Evolutionary conservation across 2,329 filamentous ascomycete genomes (phyloP).

Genomic region (Fusarium torulosum): DNA sequence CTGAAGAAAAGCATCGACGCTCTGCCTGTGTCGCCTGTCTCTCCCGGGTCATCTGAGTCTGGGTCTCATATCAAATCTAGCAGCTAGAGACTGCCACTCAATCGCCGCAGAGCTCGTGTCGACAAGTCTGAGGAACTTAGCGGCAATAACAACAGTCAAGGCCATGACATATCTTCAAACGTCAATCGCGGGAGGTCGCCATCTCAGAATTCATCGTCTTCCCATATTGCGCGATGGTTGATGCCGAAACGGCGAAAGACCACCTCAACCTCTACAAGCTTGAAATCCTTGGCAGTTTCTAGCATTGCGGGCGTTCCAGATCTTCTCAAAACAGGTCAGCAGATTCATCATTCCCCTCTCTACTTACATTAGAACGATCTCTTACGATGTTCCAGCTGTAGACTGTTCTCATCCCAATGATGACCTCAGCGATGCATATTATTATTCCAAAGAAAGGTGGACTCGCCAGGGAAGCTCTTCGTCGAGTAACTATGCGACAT

Average conservation of each 20-base stretch:
- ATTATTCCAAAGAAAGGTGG: constrained; percentile 47
- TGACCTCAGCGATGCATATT: constrained; percentile 51
- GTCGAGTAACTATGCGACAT: neutral
- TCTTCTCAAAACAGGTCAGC: constrained; percentile 11
- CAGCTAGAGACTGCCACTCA: constrained; percentile 33
- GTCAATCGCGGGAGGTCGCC: constrained; percentile 6
- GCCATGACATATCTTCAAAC: neutral
- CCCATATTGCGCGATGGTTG: constrained; percentile 28
- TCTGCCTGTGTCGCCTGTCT: neutral
- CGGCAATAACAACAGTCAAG: neutral
- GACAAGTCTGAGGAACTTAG: constrained; percentile 9
- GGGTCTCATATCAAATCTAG: constrained; percentile 5
- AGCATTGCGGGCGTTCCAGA: constrained; percentile 7
- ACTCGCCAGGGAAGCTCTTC: constrained; percentile 39
- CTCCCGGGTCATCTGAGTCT: neutral
- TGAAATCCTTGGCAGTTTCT: constrained; percentile 8
- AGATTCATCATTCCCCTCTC: neutral
- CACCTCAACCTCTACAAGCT: constrained; percentile 6
- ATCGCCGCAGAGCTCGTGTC: constrained; percentile 22
- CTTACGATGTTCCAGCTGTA: constrained; percentile 2
- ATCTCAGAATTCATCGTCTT: constrained; percentile 20
- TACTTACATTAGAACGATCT: neutral
- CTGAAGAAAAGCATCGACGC: neutral
- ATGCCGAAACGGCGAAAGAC: constrained; percentile 34
- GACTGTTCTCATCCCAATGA: constrained; percentile 34